Evolutionary conservation across 2,329 filamentous ascomycete species (phyloP), one percentile per base, ranked within the genome.

Genomic region (Colletotrichum abscissum): DNA sequence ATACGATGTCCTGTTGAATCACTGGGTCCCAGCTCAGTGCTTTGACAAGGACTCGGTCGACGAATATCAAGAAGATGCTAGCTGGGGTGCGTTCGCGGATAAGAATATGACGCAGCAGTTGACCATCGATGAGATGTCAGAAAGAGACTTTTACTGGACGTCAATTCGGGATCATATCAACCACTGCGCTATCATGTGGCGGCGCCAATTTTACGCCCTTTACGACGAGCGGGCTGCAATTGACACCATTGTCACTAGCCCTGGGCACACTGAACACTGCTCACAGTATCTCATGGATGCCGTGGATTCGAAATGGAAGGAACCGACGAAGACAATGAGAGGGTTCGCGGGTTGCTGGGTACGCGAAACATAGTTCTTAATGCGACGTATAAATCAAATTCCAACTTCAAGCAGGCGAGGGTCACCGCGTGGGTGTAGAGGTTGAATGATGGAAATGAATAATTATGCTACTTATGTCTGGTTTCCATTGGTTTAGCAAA

Each of bases 111-210:
- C 78, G 16, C 72, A 71, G 28, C 69, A 52, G 3, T 59, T 78
- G 5, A 72, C 65, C 8, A 67, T 77, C 14, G 72, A 74, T 9
- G 75, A 77, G 19, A 78, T 79, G 78, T 67, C 69, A 6, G 75
- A 77, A 38, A 22, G 57, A 14, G 75, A 75, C 55, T 73, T 74
- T 30, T 79, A 79, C 65, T 79, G 70, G 57, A 79, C 77, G 0
- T 76, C 75, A 0, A 67, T 72, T 1, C 75, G 78, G 1, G 78
- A 79, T 33, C 78, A 79, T 60, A 73, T 79, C 46, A 77, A 78
- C 42, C 78, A 79, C 74, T 79, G 78, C 65, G 76, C 75, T 12
- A 75, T 77, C 54, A 75, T 79, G 72, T 79, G 78, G 78, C 74
- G 73, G 57, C 77, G 76, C 54, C 78, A 79, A 59, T 79, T 77